Evolutionary conservation across 2,329 filamentous ascomycete genomes (phyloP).

Genomic region (Verticillium nonalfalfae): DNA sequence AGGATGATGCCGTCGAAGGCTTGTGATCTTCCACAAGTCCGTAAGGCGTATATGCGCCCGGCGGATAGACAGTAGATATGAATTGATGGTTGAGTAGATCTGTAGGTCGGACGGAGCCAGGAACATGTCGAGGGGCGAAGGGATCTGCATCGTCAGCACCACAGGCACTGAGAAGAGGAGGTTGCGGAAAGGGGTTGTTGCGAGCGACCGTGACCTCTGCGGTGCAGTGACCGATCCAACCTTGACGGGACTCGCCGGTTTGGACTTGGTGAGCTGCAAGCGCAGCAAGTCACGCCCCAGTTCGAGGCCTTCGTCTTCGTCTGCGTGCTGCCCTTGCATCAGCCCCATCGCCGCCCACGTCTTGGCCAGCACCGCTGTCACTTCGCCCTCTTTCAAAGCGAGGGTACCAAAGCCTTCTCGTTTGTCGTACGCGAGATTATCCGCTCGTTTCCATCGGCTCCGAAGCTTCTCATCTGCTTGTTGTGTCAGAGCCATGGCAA

Average conservation of each 20-base stretch:
- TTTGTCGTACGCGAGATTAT: slow-evolving; percentile 51
- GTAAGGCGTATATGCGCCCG: slow-evolving; percentile 80
- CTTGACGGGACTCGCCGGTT: slow-evolving; percentile 28
- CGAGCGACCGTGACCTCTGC: slow-evolving; percentile 24
- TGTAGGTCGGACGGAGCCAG: slow-evolving; percentile 69
- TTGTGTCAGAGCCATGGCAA: slow-evolving; percentile 77
- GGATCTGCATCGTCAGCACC: slow-evolving; percentile 63
- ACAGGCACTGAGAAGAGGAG: slow-evolving; percentile 75
- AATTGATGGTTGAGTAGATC: slow-evolving; percentile 77
- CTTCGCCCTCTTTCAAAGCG: slow-evolving; percentile 79
- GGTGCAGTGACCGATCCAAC: slow-evolving; percentile 23
- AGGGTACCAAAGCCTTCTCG: slow-evolving; percentile 55
- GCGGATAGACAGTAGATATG: slow-evolving; percentile 80
- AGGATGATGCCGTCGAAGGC: slow-evolving; percentile 70
- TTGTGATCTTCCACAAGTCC: slow-evolving; percentile 79
- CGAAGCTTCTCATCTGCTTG: slow-evolving; percentile 77
- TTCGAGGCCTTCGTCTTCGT: slow-evolving; percentile 80
- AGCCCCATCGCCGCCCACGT: slow-evolving; percentile 77
- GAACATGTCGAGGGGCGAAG: slow-evolving; percentile 81
- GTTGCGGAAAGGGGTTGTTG: slow-evolving; percentile 63
- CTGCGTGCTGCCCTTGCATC: slow-evolving; percentile 60
- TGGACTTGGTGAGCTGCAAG: slow-evolving; percentile 53
- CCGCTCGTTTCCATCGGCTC: slow-evolving; percentile 62
- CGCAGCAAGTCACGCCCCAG: slow-evolving; percentile 72
- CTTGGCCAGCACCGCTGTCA: slow-evolving; percentile 67